Evolutionary conservation across 2,329 filamentous ascomycete genomes (phyloP).

Genomic region (Curvularia hawaiiensis): DNA sequence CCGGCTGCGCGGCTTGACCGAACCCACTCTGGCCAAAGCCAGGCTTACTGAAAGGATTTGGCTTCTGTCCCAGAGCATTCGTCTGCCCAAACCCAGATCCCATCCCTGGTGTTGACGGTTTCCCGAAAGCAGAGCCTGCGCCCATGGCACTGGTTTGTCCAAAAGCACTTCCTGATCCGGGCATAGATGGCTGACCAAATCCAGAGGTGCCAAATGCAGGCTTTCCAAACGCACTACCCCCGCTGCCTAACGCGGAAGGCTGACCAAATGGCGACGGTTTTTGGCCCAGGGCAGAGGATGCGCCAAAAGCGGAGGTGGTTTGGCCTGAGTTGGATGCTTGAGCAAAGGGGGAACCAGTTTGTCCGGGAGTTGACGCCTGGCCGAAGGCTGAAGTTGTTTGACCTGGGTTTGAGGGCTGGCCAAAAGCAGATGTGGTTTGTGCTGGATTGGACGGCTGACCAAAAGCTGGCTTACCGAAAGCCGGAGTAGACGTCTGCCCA

Average conservation of each 20-base stretch:
- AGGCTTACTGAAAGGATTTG: conserved; percentile 51
- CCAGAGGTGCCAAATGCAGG: conserved; percentile 32
- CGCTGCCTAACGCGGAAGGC: conserved; percentile 33
- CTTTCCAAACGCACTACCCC: conserved; percentile 48
- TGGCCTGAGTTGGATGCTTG: conserved; percentile 38
- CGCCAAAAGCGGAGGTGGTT: conserved; percentile 45
- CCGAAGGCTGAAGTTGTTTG: conserved; percentile 46
- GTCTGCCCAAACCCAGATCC: conserved; percentile 43
- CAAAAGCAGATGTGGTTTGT: conserved; percentile 16
- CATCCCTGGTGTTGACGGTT: conserved; percentile 36
- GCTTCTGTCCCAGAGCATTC: conserved; percentile 30
- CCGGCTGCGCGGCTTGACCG: conserved; percentile 51
- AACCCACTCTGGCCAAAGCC: conserved; percentile 47
- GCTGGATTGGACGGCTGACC: conserved; percentile 46
- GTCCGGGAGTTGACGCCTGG: conserved; percentile 37
- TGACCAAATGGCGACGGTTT: conserved; percentile 40
- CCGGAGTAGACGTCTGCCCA: conserved; percentile 44
- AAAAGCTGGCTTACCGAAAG: conserved; percentile 46
- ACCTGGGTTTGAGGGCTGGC: conserved; percentile 4
- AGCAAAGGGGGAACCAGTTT: conserved; percentile 44
- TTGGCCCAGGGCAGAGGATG: conserved; percentile 38
- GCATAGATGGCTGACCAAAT: conserved; percentile 51
- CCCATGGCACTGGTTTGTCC: conserved; percentile 24
- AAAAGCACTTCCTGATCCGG: conserved; percentile 29
- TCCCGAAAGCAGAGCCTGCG: conserved; percentile 41